Percentiles rank a stretch among this genome's conserved stretches.
Conservation (phyloP, 148 eudicot species). For the Gaultheria prostrata region DNA sequence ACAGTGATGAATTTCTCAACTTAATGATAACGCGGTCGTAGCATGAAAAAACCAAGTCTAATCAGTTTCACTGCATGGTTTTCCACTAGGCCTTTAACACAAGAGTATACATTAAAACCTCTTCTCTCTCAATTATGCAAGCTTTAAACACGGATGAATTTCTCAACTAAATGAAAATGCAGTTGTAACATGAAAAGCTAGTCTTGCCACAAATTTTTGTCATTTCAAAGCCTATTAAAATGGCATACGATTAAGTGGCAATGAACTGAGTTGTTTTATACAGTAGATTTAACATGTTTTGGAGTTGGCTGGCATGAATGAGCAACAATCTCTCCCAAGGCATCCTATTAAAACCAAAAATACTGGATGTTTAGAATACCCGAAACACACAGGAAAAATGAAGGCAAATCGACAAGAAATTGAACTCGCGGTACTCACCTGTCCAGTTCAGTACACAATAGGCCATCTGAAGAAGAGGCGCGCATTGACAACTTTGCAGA, state of each 20-base stretch:
- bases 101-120: not conserved
- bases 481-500: constrained; percentile 41
- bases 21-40: not conserved
- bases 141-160: not conserved
- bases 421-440: constrained; percentile 63
- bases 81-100: constrained; percentile 60
- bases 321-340: not conserved
- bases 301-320: not conserved
- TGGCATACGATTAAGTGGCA: not conserved
- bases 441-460: constrained; percentile 61
- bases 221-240: not conserved
- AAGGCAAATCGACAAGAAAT: not conserved
- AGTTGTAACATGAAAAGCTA: not conserved
- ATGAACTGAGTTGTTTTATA: not conserved
- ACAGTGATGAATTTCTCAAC: not conserved
- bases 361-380: not conserved
- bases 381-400: not conserved
- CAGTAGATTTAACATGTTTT: not conserved
- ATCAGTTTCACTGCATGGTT: constrained; percentile 60
- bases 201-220: not conserved
- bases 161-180: not conserved
- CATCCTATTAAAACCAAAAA: not conserved
- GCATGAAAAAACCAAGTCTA: too few species aligned
- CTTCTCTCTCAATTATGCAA: not conserved
- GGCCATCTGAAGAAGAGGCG: constrained; percentile 52